Percentiles rank a stretch among this genome's conserved stretches.
Evolutionary conservation across 345 rosid species (phyloP).

Genomic region (Acer saccharum): DNA sequence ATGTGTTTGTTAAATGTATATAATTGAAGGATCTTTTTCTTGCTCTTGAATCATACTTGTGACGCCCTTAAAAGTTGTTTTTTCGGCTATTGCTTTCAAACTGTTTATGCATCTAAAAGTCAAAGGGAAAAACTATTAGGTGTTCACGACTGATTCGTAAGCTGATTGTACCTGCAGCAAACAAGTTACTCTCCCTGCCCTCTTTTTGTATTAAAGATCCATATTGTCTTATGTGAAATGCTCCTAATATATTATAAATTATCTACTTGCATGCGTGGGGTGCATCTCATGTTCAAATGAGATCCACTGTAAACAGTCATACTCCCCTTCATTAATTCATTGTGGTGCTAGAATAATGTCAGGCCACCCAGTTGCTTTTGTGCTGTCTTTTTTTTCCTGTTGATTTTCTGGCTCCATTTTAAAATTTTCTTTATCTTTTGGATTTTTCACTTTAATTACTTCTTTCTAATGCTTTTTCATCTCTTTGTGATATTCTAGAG

Average conservation of each 20-base stretch:
- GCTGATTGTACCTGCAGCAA: not conserved
- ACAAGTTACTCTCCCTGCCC: not conserved
- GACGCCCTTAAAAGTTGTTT: not conserved
- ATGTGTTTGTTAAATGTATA: not conserved
- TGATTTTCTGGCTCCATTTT: not conserved
- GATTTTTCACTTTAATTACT: not conserved
- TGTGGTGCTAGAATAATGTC: not conserved
- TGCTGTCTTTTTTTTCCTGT: not conserved
- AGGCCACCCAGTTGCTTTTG: not conserved
- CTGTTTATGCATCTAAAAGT: not conserved
- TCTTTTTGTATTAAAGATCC: not conserved
- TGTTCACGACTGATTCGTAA: not conserved
- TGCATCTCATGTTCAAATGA: not conserved
- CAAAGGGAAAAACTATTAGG: not conserved
- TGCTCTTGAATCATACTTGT: not conserved
- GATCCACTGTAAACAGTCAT: not conserved
- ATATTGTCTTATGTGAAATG: not conserved
- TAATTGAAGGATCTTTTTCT: slow-evolving; percentile 9
- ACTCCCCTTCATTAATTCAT: not conserved
- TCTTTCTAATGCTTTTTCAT: not conserved
- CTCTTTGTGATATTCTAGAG: slow-evolving; percentile 44
- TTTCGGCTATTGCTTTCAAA: not conserved
- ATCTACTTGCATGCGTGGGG: not conserved
- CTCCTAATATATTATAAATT: not conserved
- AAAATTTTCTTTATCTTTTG: not conserved